These are phyloP conservation scores for Capsella rubella DNA, from an alignment of 441 rosid species.

Conservation along the genomic window DNA sequence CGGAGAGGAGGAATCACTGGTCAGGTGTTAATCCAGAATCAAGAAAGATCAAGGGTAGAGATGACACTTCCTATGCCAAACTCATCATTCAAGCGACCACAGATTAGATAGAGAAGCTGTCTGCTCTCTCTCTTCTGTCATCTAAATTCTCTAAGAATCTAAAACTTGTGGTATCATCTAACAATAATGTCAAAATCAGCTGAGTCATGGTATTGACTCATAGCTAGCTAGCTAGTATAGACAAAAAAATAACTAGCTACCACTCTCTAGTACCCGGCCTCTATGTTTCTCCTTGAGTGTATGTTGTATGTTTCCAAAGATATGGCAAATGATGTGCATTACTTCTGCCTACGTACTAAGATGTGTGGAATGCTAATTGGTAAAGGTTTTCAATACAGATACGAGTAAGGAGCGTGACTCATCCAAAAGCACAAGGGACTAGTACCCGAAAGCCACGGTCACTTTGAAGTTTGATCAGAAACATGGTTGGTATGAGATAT, in stretches of 20 bases:
- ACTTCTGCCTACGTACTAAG: not conserved
- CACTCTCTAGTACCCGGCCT: conserved; percentile 20
- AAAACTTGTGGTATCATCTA: conserved; percentile 26
- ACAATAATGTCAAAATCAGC: conserved; percentile 33
- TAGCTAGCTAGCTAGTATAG: not conserved
- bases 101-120: conserved; percentile 58
- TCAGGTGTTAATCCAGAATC: conserved; percentile 47
- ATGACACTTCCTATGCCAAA: conserved; percentile 52
- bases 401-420: conserved; percentile 35
- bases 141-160: conserved; percentile 16
- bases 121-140: conserved; percentile 96
- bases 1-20: conserved; percentile 44
- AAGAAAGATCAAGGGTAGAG: conserved; percentile 57
- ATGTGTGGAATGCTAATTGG: conserved; percentile 29
- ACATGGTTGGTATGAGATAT: too few relatives aligned
- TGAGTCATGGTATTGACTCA: conserved; percentile 35
- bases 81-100: conserved; percentile 60
- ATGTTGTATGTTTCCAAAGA: conserved; percentile 25
- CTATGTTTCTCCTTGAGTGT: conserved; percentile 11
- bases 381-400: conserved; percentile 41
- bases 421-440: conserved; percentile 35
- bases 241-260: conserved; percentile 22
- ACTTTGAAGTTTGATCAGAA: conserved; percentile 41
- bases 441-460: conserved; percentile 40
- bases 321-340: not conserved